A percentile compares a stretch with the other conserved stretches of the same genome.
Conservation (phyloP, 176 grass and related monocot genomes). For the Hsuehochloa calcarea region DNA sequence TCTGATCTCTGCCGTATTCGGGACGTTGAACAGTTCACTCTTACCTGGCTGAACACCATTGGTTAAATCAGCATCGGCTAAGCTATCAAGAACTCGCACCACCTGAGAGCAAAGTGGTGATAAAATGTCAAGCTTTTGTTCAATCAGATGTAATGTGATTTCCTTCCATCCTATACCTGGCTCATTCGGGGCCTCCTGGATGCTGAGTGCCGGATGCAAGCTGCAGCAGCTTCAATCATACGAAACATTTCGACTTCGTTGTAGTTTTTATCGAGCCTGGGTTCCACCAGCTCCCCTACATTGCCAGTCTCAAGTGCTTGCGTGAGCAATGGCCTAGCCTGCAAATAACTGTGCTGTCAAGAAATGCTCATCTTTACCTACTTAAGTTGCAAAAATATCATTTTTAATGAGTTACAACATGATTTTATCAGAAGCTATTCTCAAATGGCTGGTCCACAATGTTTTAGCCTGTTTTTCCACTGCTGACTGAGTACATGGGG, state of each 20-base stretch:
- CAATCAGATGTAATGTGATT: not conserved
- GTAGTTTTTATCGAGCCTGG: slow-evolving; percentile 51
- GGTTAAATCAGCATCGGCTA: slow-evolving; percentile 71
- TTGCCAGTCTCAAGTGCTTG: slow-evolving; percentile 56
- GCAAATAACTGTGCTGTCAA: slow-evolving; percentile 28
- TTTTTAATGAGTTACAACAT: not conserved
- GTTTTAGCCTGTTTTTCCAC: not conserved
- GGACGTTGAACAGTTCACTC: slow-evolving; percentile 77
- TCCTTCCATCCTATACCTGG: slow-evolving; percentile 42
- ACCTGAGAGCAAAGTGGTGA: slow-evolving; percentile 49
- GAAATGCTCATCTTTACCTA: not conserved
- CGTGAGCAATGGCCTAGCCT: slow-evolving; percentile 73
- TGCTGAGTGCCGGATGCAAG: slow-evolving; percentile 63
- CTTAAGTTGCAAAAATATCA: not conserved
- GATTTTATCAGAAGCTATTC: not conserved
- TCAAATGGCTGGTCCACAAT: not conserved
- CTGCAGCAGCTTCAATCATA: slow-evolving; percentile 76
- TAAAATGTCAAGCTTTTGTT: not conserved
- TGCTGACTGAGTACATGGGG: not conserved
- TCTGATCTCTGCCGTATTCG: slow-evolving; percentile 78
- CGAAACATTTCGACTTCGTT: slow-evolving; percentile 57
- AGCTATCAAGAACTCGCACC: slow-evolving; percentile 72
- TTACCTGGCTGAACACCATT: slow-evolving; percentile 87
- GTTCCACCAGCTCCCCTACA: slow-evolving; percentile 49
- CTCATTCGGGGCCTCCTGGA: slow-evolving; percentile 64